Percentiles rank a stretch among this genome's conserved stretches.
phyloP scores from a whole-genome alignment of 257 asterid genomes.

The Ligustrum vulgare region DNA sequence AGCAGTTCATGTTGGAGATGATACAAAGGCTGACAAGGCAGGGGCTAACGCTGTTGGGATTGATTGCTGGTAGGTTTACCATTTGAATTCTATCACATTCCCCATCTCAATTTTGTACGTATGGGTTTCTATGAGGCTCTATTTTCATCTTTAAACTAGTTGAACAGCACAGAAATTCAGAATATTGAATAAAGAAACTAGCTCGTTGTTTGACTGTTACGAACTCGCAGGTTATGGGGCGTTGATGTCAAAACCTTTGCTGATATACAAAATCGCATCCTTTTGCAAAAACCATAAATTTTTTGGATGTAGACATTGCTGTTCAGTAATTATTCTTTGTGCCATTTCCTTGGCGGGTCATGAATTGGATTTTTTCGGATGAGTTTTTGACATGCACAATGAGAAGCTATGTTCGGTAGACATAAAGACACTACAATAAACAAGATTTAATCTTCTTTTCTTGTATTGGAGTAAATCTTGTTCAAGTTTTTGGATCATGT shows the following conservation, averaged over 20 bases:
- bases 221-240: slow-evolving; percentile 83
- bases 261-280: slow-evolving; percentile 60
- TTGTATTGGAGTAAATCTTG: neutral
- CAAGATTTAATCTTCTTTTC: neutral
- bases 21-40: slow-evolving; percentile 69
- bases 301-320: neutral
- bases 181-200: neutral
- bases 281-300: slow-evolving; percentile 28
- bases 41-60: slow-evolving; percentile 88
- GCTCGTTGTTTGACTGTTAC: neutral
- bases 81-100: neutral
- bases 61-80: slow-evolving; percentile 61
- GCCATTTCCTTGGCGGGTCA: neutral
- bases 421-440: neutral
- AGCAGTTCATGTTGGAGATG: slow-evolving; percentile 92
- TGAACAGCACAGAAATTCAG: neutral
- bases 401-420: neutral
- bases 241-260: slow-evolving; percentile 69
- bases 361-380: neutral
- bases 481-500: neutral
- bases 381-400: neutral
- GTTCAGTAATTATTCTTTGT: neutral
- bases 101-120: neutral
- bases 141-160: neutral
- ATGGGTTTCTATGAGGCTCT: neutral